A percentile compares a stretch with the other conserved stretches of the same genome.
phyloP scores from a whole-genome alignment of 2,329 filamentous ascomycete species.

The Aspergillus spinulosporus region DNA sequence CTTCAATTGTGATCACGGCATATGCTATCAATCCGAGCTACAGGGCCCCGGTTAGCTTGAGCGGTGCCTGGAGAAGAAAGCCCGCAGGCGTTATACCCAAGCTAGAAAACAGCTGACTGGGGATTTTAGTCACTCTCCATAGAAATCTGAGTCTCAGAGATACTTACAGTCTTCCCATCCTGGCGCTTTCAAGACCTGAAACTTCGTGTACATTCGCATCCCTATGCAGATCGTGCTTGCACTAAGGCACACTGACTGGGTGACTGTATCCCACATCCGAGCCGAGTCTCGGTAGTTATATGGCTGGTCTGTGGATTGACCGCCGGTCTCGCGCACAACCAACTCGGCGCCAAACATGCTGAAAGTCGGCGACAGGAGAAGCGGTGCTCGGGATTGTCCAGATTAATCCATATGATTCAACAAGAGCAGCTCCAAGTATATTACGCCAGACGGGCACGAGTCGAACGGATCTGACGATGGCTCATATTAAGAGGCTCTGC shows the following conservation, averaged over 20 bases:
- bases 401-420: background rate
- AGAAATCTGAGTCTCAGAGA: background rate
- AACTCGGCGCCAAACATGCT: background rate
- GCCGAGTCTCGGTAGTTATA: constrained; percentile 17
- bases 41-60: background rate
- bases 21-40: constrained; percentile 29
- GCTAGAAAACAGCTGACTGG: constrained; percentile 24
- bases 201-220: constrained; percentile 29
- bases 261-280: constrained; percentile 23
- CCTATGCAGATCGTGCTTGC: constrained; percentile 22
- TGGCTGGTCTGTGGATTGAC: background rate
- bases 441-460: background rate
- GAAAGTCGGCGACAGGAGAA: background rate
- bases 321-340: constrained; percentile 1
- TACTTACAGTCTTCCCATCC: constrained; percentile 28
- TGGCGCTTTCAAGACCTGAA: constrained; percentile 27
- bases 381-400: background rate
- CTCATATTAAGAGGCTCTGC: background rate
- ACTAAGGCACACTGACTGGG: constrained; percentile 21
- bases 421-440: background rate
- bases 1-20: constrained; percentile 23
- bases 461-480: background rate
- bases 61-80: background rate
- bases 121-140: constrained; percentile 1
- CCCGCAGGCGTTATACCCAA: constrained; percentile 19